Evolutionary conservation across 495 filamentous ascomycete species (phyloP), one percentile per base, ranked within the genome.

Genomic region (Aspergillus conjunctus): DNA sequence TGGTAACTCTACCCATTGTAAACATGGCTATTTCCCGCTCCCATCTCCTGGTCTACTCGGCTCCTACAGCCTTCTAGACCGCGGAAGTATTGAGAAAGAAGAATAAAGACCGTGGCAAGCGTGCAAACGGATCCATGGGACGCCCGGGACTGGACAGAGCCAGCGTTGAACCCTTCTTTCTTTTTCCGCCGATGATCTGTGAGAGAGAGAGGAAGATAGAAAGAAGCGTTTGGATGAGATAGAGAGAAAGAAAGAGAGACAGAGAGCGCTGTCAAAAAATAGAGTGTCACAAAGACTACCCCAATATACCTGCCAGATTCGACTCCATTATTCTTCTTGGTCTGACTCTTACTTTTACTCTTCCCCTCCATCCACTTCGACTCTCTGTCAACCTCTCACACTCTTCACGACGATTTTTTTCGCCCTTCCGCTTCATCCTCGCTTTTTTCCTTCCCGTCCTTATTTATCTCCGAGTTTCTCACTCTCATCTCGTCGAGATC

Each of bases 61-160:
- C 51, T 58, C 44, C 46, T 44, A 15, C 44, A 45, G 48, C 14
- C 54, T 26, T 26, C 54, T 33, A 12, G 41, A 56, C 46, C 22
- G 30, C n/a, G 34, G 39, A 17, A 46, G 45, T 41, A 58, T 21
- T 31, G 20, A 17, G 44, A 26, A 26, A 48, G 44, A 50, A 58
- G 31, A 58, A 52, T 31, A 52, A 54, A 14, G 26, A 33, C 55
- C 56, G 56, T 63, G 61, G 61, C 56, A 56, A 63, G 26, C 26
- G 32, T 21, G 33, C 43, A 51, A 48, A 50, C 56, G 51, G 56
- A 53, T 50, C 62, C 62, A 62, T 64, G 62, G 62, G 49, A 56
- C 57, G 39, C 10, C 37, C 37, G 37, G 56, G 56, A 58, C 51
- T 54, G 56, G 44, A 55, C 20, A 45, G 41, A 56, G 51, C 56